These are phyloP conservation scores for Musa balbisiana DNA, from an alignment of 202 grass and related monocot genomes.

Conservation along the genomic window DNA sequence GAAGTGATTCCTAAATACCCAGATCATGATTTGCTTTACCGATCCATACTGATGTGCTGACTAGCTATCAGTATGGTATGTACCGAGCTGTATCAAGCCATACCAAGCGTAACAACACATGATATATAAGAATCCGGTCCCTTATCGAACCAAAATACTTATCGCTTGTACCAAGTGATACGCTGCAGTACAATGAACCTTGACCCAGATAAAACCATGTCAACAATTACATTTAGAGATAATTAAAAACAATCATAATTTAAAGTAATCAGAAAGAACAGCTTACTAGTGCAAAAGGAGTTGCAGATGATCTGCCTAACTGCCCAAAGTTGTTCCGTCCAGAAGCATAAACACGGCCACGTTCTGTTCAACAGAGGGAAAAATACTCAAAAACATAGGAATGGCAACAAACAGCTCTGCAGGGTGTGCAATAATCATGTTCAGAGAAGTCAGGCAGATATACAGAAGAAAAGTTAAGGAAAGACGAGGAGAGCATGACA, in stretches of 20 bases:
- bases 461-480: background rate
- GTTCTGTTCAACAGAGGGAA: slow-evolving; percentile 40
- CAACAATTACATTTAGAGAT: slow-evolving; percentile 3
- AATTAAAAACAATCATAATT: background rate
- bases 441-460: background rate
- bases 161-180: too few relatives aligned
- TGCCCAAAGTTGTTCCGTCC: slow-evolving; percentile 86
- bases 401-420: background rate
- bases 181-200: too few relatives aligned
- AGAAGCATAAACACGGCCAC: slow-evolving; percentile 61
- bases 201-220: background rate
- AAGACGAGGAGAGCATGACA: background rate
- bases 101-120: too few relatives aligned
- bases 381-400: background rate
- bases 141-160: background rate
- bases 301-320: slow-evolving; percentile 54
- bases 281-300: slow-evolving; percentile 48
- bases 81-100: too few relatives aligned
- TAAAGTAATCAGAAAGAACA: slow-evolving; percentile 5
- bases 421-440: background rate
- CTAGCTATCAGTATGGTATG: too few relatives aligned
- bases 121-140: too few relatives aligned
- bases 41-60: too few relatives aligned
- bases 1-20: background rate
- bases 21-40: background rate